Percentiles rank a stretch among this genome's conserved stretches.
Evolutionary conservation across 306 rosid species (phyloP).

Genomic region (Begonia peltatifolia): DNA sequence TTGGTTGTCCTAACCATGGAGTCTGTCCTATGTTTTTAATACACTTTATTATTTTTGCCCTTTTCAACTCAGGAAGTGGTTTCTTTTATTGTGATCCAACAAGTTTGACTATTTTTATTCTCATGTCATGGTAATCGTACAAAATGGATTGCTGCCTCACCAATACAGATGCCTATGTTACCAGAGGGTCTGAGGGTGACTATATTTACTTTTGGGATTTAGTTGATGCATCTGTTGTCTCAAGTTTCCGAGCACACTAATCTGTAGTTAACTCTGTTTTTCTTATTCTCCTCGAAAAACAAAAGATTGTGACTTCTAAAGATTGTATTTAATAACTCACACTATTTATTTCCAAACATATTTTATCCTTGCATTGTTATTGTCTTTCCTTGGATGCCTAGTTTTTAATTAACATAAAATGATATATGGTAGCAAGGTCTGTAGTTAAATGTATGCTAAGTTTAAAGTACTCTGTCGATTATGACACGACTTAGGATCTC

Average conservation of each 20-base stretch:
- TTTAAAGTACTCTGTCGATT: too few relatives aligned
- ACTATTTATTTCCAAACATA: too few relatives aligned
- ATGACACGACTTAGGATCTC: too few relatives aligned
- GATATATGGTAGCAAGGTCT: too few relatives aligned
- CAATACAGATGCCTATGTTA: constrained; percentile 73
- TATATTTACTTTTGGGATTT: constrained; percentile 83
- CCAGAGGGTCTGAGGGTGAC: constrained; percentile 92
- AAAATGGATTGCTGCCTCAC: constrained; percentile 94
- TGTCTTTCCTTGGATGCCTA: too few relatives aligned
- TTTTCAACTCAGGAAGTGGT: neutral
- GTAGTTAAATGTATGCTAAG: too few relatives aligned
- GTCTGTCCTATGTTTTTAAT: neutral
- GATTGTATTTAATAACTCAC: too few relatives aligned
- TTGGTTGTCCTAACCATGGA: constrained; percentile 17
- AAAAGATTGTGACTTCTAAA: too few relatives aligned
- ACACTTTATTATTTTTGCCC: neutral
- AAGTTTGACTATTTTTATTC: neutral
- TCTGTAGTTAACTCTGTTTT: constrained; percentile 45
- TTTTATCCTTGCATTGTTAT: too few relatives aligned
- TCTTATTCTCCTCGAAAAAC: neutral
- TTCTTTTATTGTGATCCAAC: constrained; percentile 6
- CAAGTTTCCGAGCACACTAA: constrained; percentile 67
- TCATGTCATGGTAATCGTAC: constrained; percentile 31
- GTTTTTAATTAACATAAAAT: too few relatives aligned
- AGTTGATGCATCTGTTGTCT: constrained; percentile 73